Conservation (phyloP, 306 rosid species). For the Lotus japonicus region DNA sequence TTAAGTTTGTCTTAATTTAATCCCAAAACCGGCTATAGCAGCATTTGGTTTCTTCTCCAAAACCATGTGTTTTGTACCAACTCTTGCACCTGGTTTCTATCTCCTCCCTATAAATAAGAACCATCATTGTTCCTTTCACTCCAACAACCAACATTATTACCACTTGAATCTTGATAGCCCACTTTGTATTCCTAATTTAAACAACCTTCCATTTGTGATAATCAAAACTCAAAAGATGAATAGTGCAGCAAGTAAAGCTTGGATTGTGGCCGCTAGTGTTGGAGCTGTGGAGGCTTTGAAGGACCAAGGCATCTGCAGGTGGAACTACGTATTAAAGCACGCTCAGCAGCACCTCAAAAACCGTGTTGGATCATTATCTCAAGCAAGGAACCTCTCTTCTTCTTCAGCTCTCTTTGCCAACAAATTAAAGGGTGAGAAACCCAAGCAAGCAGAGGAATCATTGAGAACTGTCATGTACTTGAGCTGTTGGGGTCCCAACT, state of each 20-base stretch:
- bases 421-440: conserved; percentile 33
- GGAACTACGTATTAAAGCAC: conserved; percentile 29
- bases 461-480: conserved; percentile 60
- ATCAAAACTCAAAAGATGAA: too few relatives aligned
- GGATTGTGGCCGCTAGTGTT: conserved; percentile 30
- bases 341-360: conserved; percentile 33
- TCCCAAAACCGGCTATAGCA: too few relatives aligned
- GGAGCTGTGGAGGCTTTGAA: conserved; percentile 36
- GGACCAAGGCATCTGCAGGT: conserved; percentile 51
- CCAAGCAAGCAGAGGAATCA: conserved; percentile 61
- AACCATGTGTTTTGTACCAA: too few relatives aligned
- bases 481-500: conserved; percentile 47
- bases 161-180: too few relatives aligned
- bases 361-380: conserved; percentile 29
- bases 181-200: too few relatives aligned
- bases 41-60: too few relatives aligned
- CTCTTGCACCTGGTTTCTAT: too few relatives aligned
- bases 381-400: conserved; percentile 29
- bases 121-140: too few relatives aligned
- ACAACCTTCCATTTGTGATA: too few relatives aligned
- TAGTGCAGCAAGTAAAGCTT: conserved; percentile 15
- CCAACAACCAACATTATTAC: too few relatives aligned
- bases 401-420: conserved; percentile 19
- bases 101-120: too few relatives aligned
- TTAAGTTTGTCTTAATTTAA: too few relatives aligned